These are phyloP conservation scores for Trapa incisa DNA, from an alignment of 345 rosid species.

Conservation along the genomic window DNA sequence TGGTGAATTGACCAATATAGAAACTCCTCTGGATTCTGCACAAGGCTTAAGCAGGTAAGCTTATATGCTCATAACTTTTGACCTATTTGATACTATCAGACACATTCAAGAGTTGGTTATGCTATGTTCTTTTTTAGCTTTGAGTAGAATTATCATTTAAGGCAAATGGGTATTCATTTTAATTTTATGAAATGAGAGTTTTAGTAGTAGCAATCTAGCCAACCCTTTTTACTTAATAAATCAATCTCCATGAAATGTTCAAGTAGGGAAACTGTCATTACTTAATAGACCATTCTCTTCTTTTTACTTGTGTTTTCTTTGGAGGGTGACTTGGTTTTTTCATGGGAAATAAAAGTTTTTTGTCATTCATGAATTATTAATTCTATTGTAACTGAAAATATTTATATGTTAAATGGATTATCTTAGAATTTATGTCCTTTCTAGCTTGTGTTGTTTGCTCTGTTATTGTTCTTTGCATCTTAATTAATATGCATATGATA, in stretches of 20 bases:
- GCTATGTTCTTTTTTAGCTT: not conserved
- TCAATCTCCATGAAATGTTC: not conserved
- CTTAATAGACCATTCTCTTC: not conserved
- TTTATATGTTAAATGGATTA: not conserved
- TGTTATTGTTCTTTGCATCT: not conserved
- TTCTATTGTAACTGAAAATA: too few relatives aligned
- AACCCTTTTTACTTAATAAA: not conserved
- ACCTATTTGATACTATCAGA: not conserved
- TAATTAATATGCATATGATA: not conserved
- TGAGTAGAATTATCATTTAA: not conserved
- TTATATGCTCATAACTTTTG: not conserved
- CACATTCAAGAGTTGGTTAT: not conserved
- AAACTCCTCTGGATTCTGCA: slow-evolving; percentile 7
- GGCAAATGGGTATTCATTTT: not conserved
- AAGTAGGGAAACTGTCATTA: not conserved
- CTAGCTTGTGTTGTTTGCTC: not conserved
- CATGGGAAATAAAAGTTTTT: not conserved
- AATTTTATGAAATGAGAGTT: too few relatives aligned
- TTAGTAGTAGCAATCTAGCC: too few relatives aligned
- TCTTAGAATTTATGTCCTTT: not conserved
- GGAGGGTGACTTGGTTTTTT: not conserved
- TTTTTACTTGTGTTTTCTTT: too few relatives aligned
- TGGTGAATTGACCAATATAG: slow-evolving; percentile 18
- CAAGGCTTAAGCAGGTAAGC: slow-evolving; percentile 36
- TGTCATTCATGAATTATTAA: too few relatives aligned